Conservation (phyloP, 2,329 filamentous ascomycete species). For the Monilinia fructicola region DNA sequence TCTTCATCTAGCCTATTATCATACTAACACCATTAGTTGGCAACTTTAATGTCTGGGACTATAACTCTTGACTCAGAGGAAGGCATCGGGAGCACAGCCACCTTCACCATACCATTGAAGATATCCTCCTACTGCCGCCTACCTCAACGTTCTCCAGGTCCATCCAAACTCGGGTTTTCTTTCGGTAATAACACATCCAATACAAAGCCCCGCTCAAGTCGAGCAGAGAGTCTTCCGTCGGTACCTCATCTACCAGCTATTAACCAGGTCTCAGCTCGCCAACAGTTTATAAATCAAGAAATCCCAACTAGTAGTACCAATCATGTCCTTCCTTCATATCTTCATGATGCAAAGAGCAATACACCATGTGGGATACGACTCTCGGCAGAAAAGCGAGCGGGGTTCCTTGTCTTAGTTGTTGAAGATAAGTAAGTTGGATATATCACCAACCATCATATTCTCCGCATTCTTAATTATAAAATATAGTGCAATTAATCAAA, state of each 20-base stretch:
- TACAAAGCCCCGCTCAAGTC: neutral
- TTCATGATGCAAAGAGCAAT: neutral
- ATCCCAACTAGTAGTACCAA: conserved; percentile 23
- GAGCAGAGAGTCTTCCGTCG: neutral
- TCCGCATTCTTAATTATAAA: conserved; percentile 11
- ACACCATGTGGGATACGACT: neutral
- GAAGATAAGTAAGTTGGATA: conserved; percentile 33
- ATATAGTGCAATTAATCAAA: conserved; percentile 35
- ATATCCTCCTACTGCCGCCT: conserved; percentile 25
- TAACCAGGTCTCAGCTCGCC: no score
- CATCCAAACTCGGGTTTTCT: neutral
- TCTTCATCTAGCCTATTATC: neutral
- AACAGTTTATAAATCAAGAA: conserved; percentile 26
- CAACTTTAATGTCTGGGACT: conserved; percentile 33
- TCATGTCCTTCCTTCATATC: conserved; percentile 12
- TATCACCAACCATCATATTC: neutral
- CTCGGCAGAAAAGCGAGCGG: conserved; percentile 26
- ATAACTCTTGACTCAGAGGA: conserved; percentile 29
- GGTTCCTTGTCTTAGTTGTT: conserved; percentile 32
- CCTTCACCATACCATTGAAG: conserved; percentile 32
- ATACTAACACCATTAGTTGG: conserved; percentile 28
- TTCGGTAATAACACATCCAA: neutral
- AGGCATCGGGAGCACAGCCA: conserved; percentile 30
- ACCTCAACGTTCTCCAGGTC: neutral
- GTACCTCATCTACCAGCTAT: conserved; percentile 5